phyloP scores from a whole-genome alignment of 2,329 filamentous ascomycete species.

The Xylariales sp. region DNA sequence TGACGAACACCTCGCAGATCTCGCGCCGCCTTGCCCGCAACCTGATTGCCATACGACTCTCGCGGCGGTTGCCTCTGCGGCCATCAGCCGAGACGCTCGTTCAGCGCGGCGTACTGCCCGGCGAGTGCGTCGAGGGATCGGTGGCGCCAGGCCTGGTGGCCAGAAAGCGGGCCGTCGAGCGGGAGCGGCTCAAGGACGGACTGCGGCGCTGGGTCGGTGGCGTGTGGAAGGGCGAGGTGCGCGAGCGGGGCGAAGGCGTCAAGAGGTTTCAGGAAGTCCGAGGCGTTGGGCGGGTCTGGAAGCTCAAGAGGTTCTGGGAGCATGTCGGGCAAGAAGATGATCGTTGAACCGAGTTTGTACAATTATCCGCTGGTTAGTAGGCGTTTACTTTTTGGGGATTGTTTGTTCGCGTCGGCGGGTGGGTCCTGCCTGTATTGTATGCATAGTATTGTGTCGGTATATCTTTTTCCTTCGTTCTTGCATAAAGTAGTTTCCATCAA shows the following conservation, averaged over 20 bases:
- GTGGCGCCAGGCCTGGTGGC: slow-evolving; percentile 61
- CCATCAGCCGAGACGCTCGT: slow-evolving; percentile 59
- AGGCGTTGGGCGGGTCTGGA: slow-evolving; percentile 55
- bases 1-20: slow-evolving; percentile 61
- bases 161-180: slow-evolving; percentile 58
- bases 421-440: too few species aligned
- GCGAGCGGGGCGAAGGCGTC: slow-evolving; percentile 42
- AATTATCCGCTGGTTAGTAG: too few species aligned
- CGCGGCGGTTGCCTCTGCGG: slow-evolving; percentile 54
- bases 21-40: slow-evolving; percentile 60
- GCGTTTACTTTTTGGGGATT: too few species aligned
- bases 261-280: slow-evolving; percentile 43
- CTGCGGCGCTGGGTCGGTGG: slow-evolving; percentile 60
- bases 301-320: slow-evolving; percentile 64
- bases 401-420: too few species aligned
- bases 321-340: slow-evolving; percentile 39
- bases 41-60: slow-evolving; percentile 61
- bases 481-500: too few species aligned
- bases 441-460: too few species aligned
- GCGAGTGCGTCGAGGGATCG: slow-evolving; percentile 49
- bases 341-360: too few species aligned
- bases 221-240: slow-evolving; percentile 51
- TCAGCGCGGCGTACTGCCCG: slow-evolving; percentile 59
- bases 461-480: too few species aligned
- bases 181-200: slow-evolving; percentile 63